phyloP scores from a whole-genome alignment of 257 asterid genomes.

The Fraxinus excelsior region DNA sequence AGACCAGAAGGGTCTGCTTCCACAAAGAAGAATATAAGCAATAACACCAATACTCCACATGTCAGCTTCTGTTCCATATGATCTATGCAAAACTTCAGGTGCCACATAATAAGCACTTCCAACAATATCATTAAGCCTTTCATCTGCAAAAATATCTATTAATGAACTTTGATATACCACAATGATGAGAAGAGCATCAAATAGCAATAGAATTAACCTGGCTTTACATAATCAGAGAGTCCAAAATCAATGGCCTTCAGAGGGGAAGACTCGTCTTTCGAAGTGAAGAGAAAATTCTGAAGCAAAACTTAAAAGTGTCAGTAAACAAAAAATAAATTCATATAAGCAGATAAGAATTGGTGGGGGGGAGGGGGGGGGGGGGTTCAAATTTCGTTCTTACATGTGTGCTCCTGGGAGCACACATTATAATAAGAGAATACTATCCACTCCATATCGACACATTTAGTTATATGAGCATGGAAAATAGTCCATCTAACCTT shows the following conservation, averaged over 20 bases:
- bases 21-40: slow-evolving; percentile 85
- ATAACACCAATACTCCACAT: slow-evolving; percentile 98
- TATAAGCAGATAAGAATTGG: neutral
- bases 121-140: slow-evolving; percentile 85
- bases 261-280: slow-evolving; percentile 72
- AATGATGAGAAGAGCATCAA: neutral
- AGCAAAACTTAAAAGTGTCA: slow-evolving; percentile 20
- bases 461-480: neutral
- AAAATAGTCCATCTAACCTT: too few relatives aligned
- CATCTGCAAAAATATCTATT: slow-evolving; percentile 47
- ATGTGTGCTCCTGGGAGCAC: neutral
- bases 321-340: neutral
- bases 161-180: slow-evolving; percentile 23
- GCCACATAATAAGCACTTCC: slow-evolving; percentile 91
- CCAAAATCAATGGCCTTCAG: slow-evolving; percentile 94
- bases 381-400: neutral
- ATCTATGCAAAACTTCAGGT: slow-evolving; percentile 81
- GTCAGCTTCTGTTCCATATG: slow-evolving; percentile 93
- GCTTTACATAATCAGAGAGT: slow-evolving; percentile 87
- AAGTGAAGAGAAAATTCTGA: slow-evolving; percentile 81
- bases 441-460: neutral
- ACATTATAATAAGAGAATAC: neutral
- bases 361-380: neutral
- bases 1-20: slow-evolving; percentile 85
- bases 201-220: slow-evolving; percentile 53